phyloP scores from a whole-genome alignment of 2,329 filamentous ascomycete species.

The Microdochium bolleyi region DNA sequence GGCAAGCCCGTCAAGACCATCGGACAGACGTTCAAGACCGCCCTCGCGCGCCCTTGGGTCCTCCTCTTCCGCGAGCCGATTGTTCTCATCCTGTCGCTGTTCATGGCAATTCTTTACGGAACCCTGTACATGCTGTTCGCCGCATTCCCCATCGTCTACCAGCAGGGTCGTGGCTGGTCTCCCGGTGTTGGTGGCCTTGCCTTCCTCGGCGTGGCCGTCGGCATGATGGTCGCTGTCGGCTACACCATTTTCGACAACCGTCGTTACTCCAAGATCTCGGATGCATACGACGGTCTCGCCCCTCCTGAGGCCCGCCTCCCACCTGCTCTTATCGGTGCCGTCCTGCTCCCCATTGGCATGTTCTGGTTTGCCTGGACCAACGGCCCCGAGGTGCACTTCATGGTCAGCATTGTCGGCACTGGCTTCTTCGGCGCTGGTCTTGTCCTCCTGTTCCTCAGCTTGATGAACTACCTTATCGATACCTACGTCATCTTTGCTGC shows the following conservation, averaged over 20 bases:
- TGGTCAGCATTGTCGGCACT: slow-evolving; percentile 30
- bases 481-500: slow-evolving; percentile 68
- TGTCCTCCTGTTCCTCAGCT: slow-evolving; percentile 48
- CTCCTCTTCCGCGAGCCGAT: slow-evolving; percentile 66
- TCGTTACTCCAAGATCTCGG: slow-evolving; percentile 37
- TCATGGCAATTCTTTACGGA: slow-evolving; percentile 55
- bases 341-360: slow-evolving; percentile 54
- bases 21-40: slow-evolving; percentile 45
- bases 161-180: slow-evolving; percentile 49
- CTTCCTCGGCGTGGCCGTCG: slow-evolving; percentile 61
- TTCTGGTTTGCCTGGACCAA: slow-evolving; percentile 68
- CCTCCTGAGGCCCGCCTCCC: slow-evolving; percentile 60
- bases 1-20: slow-evolving; percentile 31
- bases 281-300: slow-evolving; percentile 41
- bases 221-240: slow-evolving; percentile 51
- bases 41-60: slow-evolving; percentile 57
- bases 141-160: slow-evolving; percentile 60
- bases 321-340: slow-evolving; percentile 51
- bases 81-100: slow-evolving; percentile 56
- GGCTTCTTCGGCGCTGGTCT: slow-evolving; percentile 28
- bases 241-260: slow-evolving; percentile 50
- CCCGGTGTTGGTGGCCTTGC: slow-evolving; percentile 53
- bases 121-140: slow-evolving; percentile 53
- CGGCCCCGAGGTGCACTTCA: slow-evolving; percentile 41
- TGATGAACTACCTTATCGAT: slow-evolving; percentile 53